A percentile compares a stretch with the other conserved stretches of the same genome.
Evolutionary conservation across 2,329 filamentous ascomycete species (phyloP).

Genomic region (Magnaporthales sp.): DNA sequence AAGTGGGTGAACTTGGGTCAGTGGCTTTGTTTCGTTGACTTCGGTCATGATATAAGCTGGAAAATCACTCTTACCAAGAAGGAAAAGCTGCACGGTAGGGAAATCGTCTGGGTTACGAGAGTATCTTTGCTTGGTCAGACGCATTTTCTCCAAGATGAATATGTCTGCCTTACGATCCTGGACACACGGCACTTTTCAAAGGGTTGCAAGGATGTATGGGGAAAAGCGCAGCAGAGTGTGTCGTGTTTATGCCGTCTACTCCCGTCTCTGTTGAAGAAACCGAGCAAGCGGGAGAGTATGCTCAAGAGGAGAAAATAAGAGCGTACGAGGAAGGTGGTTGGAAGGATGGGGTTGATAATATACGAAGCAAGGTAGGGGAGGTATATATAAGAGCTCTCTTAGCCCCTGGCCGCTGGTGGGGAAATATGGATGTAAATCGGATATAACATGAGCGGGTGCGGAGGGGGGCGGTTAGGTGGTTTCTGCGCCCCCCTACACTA

Average conservation of each 20-base stretch:
- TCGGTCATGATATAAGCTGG: neutral
- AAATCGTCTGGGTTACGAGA: slow-evolving; percentile 64
- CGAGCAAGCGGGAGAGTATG: neutral
- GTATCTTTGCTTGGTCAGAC: slow-evolving; percentile 39
- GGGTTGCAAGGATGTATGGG: neutral
- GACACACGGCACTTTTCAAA: slow-evolving; percentile 21
- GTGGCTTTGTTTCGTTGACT: neutral
- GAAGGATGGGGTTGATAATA: neutral
- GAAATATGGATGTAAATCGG: neutral
- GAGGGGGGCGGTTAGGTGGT: neutral
- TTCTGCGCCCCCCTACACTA: neutral
- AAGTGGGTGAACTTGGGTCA: neutral
- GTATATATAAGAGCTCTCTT: neutral
- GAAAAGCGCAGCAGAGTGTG: neutral
- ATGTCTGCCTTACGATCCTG: slow-evolving; percentile 29
- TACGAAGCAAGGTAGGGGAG: neutral
- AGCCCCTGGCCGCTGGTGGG: neutral
- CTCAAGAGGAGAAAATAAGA: neutral
- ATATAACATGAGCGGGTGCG: neutral
- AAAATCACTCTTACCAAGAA: slow-evolving; percentile 58
- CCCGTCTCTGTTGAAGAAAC: neutral
- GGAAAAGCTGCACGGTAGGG: slow-evolving; percentile 71
- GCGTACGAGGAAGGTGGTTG: neutral
- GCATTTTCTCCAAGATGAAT: slow-evolving; percentile 32
- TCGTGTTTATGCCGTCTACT: neutral